These are phyloP conservation scores for Xylaria intraflava DNA, from an alignment of 495 filamentous ascomycete species.

Conservation along the genomic window DNA sequence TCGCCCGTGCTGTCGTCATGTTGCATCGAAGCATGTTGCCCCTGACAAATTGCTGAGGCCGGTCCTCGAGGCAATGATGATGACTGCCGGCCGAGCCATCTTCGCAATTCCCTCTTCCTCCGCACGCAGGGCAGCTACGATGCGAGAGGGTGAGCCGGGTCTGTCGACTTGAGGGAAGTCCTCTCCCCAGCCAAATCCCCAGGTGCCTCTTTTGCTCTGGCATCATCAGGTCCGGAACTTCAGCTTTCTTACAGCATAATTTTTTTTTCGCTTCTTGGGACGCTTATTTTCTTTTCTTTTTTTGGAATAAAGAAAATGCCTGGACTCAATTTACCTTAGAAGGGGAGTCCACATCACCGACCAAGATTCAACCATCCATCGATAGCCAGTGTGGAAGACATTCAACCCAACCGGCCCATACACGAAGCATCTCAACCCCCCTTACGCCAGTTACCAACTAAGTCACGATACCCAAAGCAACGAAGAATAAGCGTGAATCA, in stretches of 20 bases:
- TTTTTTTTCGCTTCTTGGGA: slow-evolving; percentile 21
- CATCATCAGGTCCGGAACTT: slow-evolving; percentile 11
- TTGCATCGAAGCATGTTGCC: not conserved
- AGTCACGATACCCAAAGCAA: slow-evolving; percentile 14
- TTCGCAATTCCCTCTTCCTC: not conserved
- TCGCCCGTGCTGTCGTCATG: not conserved
- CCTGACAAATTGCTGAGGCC: not conserved
- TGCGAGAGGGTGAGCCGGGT: not conserved
- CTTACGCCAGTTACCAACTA: slow-evolving; percentile 22
- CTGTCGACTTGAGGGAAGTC: not conserved
- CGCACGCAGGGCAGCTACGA: not conserved
- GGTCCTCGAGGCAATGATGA: not conserved
- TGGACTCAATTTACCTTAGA: slow-evolving; percentile 45
- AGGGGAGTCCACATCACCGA: slow-evolving; percentile 39
- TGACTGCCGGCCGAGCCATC: not conserved
- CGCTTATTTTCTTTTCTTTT: slow-evolving; percentile 8
- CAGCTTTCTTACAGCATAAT: slow-evolving; percentile 23
- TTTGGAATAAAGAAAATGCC: slow-evolving; percentile 42
- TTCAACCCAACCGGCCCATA: slow-evolving; percentile 29
- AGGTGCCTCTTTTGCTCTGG: not conserved
- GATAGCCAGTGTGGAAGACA: slow-evolving; percentile 17
- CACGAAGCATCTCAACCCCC: slow-evolving; percentile 30
- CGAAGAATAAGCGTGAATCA: slow-evolving; percentile 25
- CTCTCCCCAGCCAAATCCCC: not conserved
- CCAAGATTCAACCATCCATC: slow-evolving; percentile 31